phyloP scores from a whole-genome alignment of 192 early-diverging fungal species.

The Cetraspora pellucida region DNA sequence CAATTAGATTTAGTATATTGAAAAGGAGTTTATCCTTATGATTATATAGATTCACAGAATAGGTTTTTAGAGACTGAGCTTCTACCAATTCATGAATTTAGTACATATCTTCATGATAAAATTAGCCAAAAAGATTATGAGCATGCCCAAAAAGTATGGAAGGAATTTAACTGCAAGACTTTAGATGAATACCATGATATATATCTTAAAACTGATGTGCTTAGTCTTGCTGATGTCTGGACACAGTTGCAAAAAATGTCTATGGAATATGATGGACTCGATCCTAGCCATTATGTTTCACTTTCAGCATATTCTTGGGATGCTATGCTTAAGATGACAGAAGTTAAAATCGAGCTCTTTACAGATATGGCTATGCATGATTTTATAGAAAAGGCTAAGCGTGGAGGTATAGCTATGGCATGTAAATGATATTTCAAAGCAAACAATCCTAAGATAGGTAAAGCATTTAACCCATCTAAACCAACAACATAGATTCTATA shows the following conservation, averaged over 20 bases:
- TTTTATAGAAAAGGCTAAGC: slow-evolving; percentile 9
- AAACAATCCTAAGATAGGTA: slow-evolving; percentile 10
- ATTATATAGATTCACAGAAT: slow-evolving; percentile 7
- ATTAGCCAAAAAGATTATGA: no score
- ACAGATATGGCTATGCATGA: slow-evolving; percentile 14
- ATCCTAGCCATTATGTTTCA: slow-evolving; percentile 10
- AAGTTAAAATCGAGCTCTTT: neutral
- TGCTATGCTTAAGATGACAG: neutral
- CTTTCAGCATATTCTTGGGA: neutral
- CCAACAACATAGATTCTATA: neutral
- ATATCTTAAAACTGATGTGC: no score
- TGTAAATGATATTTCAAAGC: slow-evolving; percentile 2
- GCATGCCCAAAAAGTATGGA: no score
- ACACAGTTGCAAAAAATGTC: no score
- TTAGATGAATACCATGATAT: no score
- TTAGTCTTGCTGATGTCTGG: no score
- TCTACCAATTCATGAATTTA: neutral
- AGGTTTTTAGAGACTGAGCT: slow-evolving; percentile 7
- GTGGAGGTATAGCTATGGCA: neutral
- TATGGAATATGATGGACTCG: no score
- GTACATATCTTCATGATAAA: neutral
- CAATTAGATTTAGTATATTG: neutral
- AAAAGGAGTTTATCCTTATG: slow-evolving; percentile 21
- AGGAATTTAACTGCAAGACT: neutral
- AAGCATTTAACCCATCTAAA: slow-evolving; percentile 5